Conservation (phyloP, 2,329 filamentous ascomycete genomes). For the Blastomyces parvus region DNA sequence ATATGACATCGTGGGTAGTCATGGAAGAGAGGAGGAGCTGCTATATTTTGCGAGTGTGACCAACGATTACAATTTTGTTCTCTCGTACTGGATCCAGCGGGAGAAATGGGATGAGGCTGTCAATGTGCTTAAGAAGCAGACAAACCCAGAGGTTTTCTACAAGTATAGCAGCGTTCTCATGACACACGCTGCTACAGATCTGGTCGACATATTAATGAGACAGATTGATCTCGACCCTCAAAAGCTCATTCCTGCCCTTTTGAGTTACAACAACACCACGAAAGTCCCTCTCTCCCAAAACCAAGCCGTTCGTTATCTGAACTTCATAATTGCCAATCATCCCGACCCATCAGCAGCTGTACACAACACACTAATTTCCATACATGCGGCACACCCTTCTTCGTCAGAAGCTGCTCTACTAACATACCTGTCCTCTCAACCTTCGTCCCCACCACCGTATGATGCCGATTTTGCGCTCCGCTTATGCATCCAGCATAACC, state of each 20-base stretch:
- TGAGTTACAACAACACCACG: conserved; percentile 77
- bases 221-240: conserved; percentile 76
- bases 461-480: conserved; percentile 94
- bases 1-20: conserved; percentile 92
- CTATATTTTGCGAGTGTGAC: conserved; percentile 81
- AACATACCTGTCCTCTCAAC: conserved; percentile 82
- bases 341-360: conserved; percentile 73
- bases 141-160: conserved; percentile 86
- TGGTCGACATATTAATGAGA: conserved; percentile 93
- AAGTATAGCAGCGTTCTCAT: conserved; percentile 95
- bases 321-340: conserved; percentile 78
- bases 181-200: conserved; percentile 70
- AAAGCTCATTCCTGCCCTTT: conserved; percentile 80
- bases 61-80: conserved; percentile 87
- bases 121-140: conserved; percentile 84
- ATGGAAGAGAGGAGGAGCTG: conserved; percentile 86
- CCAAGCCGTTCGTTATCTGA: conserved; percentile 86
- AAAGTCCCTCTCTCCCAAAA: conserved; percentile 63
- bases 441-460: conserved; percentile 72
- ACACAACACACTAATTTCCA: conserved; percentile 93
- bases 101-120: conserved; percentile 86
- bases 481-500: conserved; percentile 86
- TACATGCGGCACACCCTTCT: conserved; percentile 80
- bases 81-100: conserved; percentile 94
- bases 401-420: conserved; percentile 77